Evolutionary conservation across 305 asterid genomes (phyloP), one percentile per base, ranked within the genome.

Genomic region (Fraxinus xanthoxyloides): DNA sequence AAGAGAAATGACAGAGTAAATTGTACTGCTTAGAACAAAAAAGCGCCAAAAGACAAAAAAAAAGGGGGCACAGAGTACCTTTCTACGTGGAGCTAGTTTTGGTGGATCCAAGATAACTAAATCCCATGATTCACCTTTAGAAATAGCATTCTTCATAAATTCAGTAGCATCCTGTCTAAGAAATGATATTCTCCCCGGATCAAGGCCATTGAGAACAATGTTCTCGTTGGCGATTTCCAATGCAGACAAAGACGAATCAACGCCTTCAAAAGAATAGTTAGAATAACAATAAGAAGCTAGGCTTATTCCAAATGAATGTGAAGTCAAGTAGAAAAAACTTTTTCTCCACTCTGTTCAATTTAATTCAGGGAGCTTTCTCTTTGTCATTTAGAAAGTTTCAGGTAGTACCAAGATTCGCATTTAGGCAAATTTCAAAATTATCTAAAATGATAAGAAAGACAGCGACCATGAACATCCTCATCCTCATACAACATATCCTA

Each of bases 21-120:
- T 69, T 65, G 67, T 69, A 51, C 76, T 59, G 43, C 15, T 28
- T n/a, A 38, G 32, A 73, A 82, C 7, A 73, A 73, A n/a, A 77
- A 84, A 76, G 35, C 72, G 80, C 76, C 74, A 76, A 63, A 80
- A 61, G 82, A 73, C 84, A 78, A 67, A 21, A 51, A 70, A 19
- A 43, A 1, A 43, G 3, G 76, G 59, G 75, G 40, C 13, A 31
- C 24, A 35, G 23, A 36, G 31, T 87, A 96, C 98, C 98, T 94
- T 91, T 87, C 83, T 90, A 72, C 93, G 86, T 17, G 99, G 99
- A 43, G 98, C 99, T 56, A 94, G 90, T 86, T 96, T 96, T 23
- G 99, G 99, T 72, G 99, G 99, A 87, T 96, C 99, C 87, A 96
- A 85, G 82, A 96, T 86, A 81, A 96, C 97, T 82, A 96, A 85